phyloP scores from a whole-genome alignment of 2,329 filamentous ascomycete species.

The Biscogniauxia mediterranea region DNA sequence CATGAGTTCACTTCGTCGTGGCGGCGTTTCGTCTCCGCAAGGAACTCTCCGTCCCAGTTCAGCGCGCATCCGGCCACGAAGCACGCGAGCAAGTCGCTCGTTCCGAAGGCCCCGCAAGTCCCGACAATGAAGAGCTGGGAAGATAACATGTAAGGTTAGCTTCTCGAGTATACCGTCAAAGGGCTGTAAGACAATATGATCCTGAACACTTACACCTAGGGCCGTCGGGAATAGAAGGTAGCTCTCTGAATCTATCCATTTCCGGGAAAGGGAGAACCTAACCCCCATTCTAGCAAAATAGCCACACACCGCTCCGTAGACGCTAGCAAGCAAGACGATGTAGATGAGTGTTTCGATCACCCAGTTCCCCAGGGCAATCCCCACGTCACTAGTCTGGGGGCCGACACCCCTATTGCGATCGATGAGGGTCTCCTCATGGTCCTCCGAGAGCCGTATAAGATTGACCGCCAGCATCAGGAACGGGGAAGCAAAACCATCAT shows the following conservation, averaged over 20 bases:
- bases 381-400: constrained; percentile 49
- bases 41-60: constrained; percentile 62
- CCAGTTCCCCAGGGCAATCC: constrained; percentile 55
- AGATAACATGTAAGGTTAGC: constrained; percentile 1
- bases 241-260: constrained; percentile 55
- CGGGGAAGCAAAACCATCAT: constrained; percentile 62
- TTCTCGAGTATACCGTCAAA: not conserved
- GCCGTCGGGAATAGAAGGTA: constrained; percentile 53
- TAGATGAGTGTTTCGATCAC: constrained; percentile 60
- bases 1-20: constrained; percentile 61
- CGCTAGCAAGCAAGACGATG: constrained; percentile 51
- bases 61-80: constrained; percentile 58
- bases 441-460: constrained; percentile 53
- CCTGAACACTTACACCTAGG: constrained; percentile 39
- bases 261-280: constrained; percentile 42
- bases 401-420: constrained; percentile 38
- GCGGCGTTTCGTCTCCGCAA: constrained; percentile 51
- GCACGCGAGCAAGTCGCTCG: constrained; percentile 60
- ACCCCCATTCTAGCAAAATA: constrained; percentile 46
- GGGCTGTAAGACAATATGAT: not conserved
- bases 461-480: constrained; percentile 59
- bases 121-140: constrained; percentile 56
- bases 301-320: constrained; percentile 52
- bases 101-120: constrained; percentile 55
- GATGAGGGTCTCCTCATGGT: constrained; percentile 26